These are phyloP conservation scores for Chaetomium tenue DNA, from an alignment of 495 filamentous ascomycete genomes.

Conservation along the genomic window DNA sequence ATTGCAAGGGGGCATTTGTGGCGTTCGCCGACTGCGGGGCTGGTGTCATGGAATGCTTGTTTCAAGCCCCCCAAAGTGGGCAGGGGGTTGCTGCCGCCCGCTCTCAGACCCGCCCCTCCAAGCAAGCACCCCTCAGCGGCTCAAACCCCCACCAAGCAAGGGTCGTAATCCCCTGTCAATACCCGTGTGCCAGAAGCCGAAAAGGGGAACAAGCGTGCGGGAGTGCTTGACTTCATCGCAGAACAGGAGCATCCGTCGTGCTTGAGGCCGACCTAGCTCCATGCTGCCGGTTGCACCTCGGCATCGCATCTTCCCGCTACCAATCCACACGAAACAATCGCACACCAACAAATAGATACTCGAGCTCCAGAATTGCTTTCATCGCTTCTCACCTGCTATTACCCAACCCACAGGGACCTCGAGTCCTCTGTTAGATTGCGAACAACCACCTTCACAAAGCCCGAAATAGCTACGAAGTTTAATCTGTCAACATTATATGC, in stretches of 20 bases:
- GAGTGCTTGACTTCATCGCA: background rate
- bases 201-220: constrained; percentile 6
- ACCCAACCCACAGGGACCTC: background rate
- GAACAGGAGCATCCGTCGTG: background rate
- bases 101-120: constrained; percentile 5
- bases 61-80: constrained; percentile 2
- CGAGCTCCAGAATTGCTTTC: background rate
- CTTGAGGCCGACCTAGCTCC: background rate
- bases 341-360: background rate
- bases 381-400: background rate
- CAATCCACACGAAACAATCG: background rate
- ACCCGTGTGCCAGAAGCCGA: background rate
- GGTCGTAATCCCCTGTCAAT: constrained; percentile 6
- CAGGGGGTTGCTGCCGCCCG: background rate
- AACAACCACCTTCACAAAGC: background rate
- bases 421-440: background rate
- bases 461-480: background rate
- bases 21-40: background rate
- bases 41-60: background rate
- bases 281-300: background rate
- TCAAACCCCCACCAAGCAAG: constrained; percentile 13
- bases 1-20: background rate
- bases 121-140: constrained; percentile 1
- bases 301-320: background rate
- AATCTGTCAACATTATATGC: too few species aligned